These are phyloP conservation scores for Colletotrichum lini DNA, from an alignment of 2,329 filamentous ascomycete genomes.

Conservation along the genomic window DNA sequence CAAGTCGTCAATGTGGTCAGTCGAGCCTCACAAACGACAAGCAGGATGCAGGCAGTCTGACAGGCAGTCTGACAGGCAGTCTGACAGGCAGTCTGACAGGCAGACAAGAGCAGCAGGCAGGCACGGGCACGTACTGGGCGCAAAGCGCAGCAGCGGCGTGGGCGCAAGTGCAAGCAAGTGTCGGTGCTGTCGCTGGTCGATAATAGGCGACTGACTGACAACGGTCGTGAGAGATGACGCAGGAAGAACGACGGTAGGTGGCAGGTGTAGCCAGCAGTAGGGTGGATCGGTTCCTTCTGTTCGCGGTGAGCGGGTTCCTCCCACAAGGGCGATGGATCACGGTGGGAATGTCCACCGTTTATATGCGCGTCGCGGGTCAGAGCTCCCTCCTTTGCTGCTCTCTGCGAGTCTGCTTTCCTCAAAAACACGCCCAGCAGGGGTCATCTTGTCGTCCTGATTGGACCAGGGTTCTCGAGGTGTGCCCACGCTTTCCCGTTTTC, in stretches of 20 bases:
- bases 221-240: neutral
- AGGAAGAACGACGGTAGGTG: slow-evolving; percentile 7
- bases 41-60: slow-evolving; percentile 10
- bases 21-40: slow-evolving; percentile 7
- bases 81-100: slow-evolving; percentile 7
- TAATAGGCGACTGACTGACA: neutral
- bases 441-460: slow-evolving; percentile 35
- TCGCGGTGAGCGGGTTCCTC: slow-evolving; percentile 30
- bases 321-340: slow-evolving; percentile 42
- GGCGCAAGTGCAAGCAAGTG: neutral
- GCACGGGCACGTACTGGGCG: neutral
- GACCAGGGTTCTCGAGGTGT: slow-evolving; percentile 16
- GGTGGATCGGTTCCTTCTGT: slow-evolving; percentile 16
- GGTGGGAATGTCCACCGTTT: slow-evolving; percentile 63
- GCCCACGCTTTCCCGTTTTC: slow-evolving; percentile 37
- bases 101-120: slow-evolving; percentile 3
- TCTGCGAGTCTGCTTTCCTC: slow-evolving; percentile 13
- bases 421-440: slow-evolving; percentile 28
- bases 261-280: slow-evolving; percentile 29
- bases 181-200: neutral
- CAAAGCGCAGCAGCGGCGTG: neutral
- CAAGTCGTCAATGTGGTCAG: neutral
- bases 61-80: no score
- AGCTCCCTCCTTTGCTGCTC: slow-evolving; percentile 34
- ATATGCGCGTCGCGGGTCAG: slow-evolving; percentile 59